A percentile compares a stretch with the other conserved stretches of the same genome.
phyloP scores from a whole-genome alignment of 2,329 filamentous ascomycete genomes.

The Coniochaeta sp. region DNA sequence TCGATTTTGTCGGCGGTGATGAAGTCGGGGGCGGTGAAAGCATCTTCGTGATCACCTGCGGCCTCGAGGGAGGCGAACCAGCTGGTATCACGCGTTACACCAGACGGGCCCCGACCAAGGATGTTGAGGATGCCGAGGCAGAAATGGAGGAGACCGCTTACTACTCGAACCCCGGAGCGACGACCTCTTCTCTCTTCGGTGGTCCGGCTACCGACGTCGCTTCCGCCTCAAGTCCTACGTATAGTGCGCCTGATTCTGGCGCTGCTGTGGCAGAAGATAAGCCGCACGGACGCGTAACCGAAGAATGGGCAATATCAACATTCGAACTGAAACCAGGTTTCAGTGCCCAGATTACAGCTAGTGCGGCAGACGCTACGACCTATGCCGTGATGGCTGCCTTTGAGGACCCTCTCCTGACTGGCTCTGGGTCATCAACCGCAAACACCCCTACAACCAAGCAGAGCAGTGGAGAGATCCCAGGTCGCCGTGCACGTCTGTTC shows the following conservation, averaged over 20 bases:
- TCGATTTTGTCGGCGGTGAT: slow-evolving; percentile 83
- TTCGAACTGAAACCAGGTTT: slow-evolving; percentile 55
- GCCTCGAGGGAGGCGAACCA: slow-evolving; percentile 50
- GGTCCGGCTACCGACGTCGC: slow-evolving; percentile 19
- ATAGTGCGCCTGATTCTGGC: neutral
- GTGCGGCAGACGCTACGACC: slow-evolving; percentile 65
- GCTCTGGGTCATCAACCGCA: slow-evolving; percentile 34
- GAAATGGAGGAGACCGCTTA: slow-evolving; percentile 11
- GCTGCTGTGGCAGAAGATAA: neutral
- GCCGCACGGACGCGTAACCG: slow-evolving; percentile 14
- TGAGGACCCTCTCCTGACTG: slow-evolving; percentile 70
- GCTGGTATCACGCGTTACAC: slow-evolving; percentile 36
- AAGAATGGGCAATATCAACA: slow-evolving; percentile 61
- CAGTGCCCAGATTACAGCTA: slow-evolving; percentile 58
- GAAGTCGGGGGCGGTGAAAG: slow-evolving; percentile 68
- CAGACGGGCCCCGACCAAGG: slow-evolving; percentile 19
- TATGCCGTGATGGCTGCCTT: slow-evolving; percentile 62
- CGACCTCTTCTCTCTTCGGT: slow-evolving; percentile 1
- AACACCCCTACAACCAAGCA: slow-evolving; percentile 36
- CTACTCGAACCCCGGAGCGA: neutral
- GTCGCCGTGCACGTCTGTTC: slow-evolving; percentile 73
- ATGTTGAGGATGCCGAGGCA: neutral
- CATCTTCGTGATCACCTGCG: slow-evolving; percentile 67
- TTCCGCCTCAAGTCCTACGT: slow-evolving; percentile 12
- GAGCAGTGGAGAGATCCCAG: slow-evolving; percentile 60